Conservation (phyloP, 257 asterid species). For the Solanum sitiens region DNA sequence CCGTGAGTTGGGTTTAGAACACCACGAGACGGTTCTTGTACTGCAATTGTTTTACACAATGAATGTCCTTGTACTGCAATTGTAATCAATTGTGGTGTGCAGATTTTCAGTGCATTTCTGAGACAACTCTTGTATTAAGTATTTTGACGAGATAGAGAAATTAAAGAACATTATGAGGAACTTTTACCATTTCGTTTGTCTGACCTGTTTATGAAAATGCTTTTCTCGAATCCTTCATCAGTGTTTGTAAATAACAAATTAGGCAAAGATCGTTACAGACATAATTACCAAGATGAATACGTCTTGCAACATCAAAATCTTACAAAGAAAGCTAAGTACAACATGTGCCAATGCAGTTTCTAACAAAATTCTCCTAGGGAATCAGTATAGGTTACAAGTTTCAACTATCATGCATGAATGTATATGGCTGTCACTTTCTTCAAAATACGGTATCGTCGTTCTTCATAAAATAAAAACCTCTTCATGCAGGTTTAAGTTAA, state of each 20-base stretch:
- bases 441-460: neutral
- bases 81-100: neutral
- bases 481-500: neutral
- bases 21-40: neutral
- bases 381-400: neutral
- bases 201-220: neutral
- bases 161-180: neutral
- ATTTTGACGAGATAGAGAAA: neutral
- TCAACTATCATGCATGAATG: neutral
- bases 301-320: neutral
- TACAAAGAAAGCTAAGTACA: neutral
- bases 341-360: neutral
- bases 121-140: neutral
- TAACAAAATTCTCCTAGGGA: neutral
- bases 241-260: neutral
- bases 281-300: neutral
- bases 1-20: neutral
- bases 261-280: neutral
- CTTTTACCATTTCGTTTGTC: neutral
- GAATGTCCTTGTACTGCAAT: neutral
- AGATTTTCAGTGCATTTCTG: neutral
- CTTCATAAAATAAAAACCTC: neutral
- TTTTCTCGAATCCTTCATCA: neutral
- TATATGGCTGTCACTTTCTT: neutral
- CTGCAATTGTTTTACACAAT: neutral